A percentile compares a stretch with the other conserved stretches of the same genome.
Evolutionary conservation across 2,329 filamentous ascomycete species (phyloP).

Genomic region (Aspergillus sp.): DNA sequence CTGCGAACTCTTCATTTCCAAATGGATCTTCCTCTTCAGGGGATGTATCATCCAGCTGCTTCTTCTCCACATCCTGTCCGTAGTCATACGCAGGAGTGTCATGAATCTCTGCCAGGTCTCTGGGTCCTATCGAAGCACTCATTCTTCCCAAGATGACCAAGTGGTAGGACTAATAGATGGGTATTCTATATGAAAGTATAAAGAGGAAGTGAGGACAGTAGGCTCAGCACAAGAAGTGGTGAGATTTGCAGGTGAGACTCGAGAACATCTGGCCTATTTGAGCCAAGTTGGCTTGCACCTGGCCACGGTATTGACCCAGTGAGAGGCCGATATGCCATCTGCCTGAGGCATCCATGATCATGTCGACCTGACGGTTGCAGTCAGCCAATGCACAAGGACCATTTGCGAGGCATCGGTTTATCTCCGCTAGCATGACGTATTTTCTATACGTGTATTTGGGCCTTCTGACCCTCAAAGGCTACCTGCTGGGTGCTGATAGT

Average conservation of each 20-base stretch:
- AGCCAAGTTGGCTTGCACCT: not conserved
- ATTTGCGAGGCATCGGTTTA: not conserved
- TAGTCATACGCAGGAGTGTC: constrained; percentile 5
- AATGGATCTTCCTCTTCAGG: constrained; percentile 34
- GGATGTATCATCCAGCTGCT: constrained; percentile 1
- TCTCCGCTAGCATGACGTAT: not conserved
- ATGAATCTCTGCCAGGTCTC: not conserved
- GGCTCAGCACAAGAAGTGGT: not conserved
- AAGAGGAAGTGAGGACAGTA: not conserved
- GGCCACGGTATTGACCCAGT: not conserved
- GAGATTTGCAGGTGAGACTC: not conserved
- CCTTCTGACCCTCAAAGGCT: not conserved
- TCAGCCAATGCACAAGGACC: not conserved
- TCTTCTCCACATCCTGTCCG: constrained; percentile 14
- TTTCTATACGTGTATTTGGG: not conserved
- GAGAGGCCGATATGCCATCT: not conserved
- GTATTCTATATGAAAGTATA: not conserved
- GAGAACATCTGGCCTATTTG: not conserved
- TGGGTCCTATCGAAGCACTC: not conserved
- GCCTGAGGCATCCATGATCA: not conserved
- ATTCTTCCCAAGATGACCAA: not conserved
- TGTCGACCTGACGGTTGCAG: not conserved
- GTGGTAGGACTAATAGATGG: not conserved
- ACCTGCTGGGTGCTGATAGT: not conserved
- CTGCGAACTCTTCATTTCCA: constrained; percentile 40